Evolutionary conservation across 2,329 filamentous ascomycete species (phyloP), one percentile per base, ranked within the genome.

Genomic region (Delphinella strobiligena): DNA sequence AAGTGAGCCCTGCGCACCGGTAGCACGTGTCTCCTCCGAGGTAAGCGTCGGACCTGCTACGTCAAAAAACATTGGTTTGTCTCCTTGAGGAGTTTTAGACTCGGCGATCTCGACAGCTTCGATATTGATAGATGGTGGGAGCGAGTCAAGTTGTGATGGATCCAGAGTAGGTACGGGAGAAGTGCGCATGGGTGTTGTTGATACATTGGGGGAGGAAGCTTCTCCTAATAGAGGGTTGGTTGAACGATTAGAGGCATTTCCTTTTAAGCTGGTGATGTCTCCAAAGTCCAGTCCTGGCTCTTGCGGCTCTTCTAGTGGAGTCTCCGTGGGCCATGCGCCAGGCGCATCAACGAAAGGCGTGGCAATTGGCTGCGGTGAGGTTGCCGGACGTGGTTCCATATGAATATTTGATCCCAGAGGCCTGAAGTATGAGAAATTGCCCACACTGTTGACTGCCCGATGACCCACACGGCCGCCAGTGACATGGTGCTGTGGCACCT

Each of bases 341-440:
- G 39, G 39, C 12, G 39, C 34, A 27, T 37, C 31, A 8, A 41
- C 38, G 5, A 41, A 29, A 1, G 39, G 39, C 11, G 39, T 41
- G 1, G 38, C 29, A 10, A 41, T 36, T 19, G 38, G 38, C 11
- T 29, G 5, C 14, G 39, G 35, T 5, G 22, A 27, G 12, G 22
- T 27, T 12, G 22, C 22, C 7, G 22, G 22, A 12, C 22, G 22
- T 12, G 22, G 7, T 27, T 27, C 22, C 22, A 27, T 12, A 27
- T 27, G 7, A 7, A 27, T 12, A 27, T 27, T 7, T 12, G 22
- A 27, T 27, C 22, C 12, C 22, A 27, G 7, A 7, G 22, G 22
- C 7, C 7, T 27, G 12, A 27, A 27, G 22, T 27, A 27, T 12
- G 22, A 27, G 22, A 27, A 27, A 12, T 27, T 27, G 22, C 12